These are phyloP conservation scores for Pythium utonaiense DNA, from an alignment of 352 stramenopile species.

Conservation along the genomic window DNA sequence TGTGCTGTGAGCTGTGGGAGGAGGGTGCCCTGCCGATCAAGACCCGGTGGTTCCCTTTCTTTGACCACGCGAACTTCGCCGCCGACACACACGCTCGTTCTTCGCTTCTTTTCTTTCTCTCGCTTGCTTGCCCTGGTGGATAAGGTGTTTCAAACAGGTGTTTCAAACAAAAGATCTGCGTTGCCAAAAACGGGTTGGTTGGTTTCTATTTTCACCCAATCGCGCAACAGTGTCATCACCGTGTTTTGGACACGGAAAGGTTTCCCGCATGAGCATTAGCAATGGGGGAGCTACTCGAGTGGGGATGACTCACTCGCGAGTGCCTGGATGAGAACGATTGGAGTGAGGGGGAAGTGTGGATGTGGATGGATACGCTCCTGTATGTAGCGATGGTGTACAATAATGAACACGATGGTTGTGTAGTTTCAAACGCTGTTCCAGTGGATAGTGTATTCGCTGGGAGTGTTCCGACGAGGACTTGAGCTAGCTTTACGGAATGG, in stretches of 20 bases:
- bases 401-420: not conserved
- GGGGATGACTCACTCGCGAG: not conserved
- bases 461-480: not conserved
- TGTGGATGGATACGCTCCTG: not conserved
- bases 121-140: constrained; percentile 13
- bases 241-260: no score
- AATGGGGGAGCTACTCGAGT: no score
- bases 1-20: not conserved
- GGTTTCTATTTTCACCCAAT: no score
- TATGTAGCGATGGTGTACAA: not conserved
- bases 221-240: not conserved
- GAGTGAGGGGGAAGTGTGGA: no score
- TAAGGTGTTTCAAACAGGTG: constrained; percentile 15
- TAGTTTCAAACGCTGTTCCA: not conserved
- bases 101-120: constrained; percentile 30
- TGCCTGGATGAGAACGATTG: no score
- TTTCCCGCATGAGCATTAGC: no score
- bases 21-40: not conserved
- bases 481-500: constrained; percentile 78
- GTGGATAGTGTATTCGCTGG: not conserved
- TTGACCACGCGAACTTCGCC: constrained; percentile 4
- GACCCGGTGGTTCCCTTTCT: constrained; percentile 11
- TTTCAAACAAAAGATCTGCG: constrained; percentile 13
- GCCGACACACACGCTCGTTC: constrained; percentile 17
- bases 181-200: not conserved